Evolutionary conservation across 2,329 filamentous ascomycete species (phyloP), one percentile per base, ranked within the genome.

Genomic region (Graphilbum sp.): DNA sequence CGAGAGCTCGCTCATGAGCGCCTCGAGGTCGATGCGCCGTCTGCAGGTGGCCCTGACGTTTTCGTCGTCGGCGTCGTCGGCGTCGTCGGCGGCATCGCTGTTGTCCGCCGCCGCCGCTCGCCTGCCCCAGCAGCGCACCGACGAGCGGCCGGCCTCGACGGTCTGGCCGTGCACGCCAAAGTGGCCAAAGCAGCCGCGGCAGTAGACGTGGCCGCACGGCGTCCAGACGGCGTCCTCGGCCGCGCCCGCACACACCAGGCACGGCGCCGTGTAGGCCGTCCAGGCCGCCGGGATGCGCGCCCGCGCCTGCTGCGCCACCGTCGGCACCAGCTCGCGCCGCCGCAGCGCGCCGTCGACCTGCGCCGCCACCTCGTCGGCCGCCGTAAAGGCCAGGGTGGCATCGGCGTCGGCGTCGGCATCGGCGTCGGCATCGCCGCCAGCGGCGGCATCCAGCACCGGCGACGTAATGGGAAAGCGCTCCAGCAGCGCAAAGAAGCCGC

Each of bases 171-270:
- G 45, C 3, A 40, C 38, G 4, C 32, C 12, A 12, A 57, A 44
- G 33, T 47, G 46, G 34, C 53, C 47, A 35, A 67, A 63, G 43
- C 63, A 67, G 17, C 52, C 49, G 0, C 45, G 41, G 45, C 62
- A 67, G 43, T 64, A 66, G 13, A 51, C 30, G 41, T 67, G 63
- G 2, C 44, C 47, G 43, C 63, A 66, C 2, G 36, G 32, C 5
- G 52, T 59, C 10, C 32, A 45, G 12, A 64, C 39, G 1, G 55
- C 45, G 5, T 59, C 49, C n/a, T 60, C 56, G 1, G 54, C 27
- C 7, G 10, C 6, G 5, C 5, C 13, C 6, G 27, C 13, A 15
- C 27, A 29, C 6, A 29, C 27, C 13, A 8, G 27, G 27, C 27
- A 29, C 7, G 13, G 27, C 23, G 23, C 23, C 23, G 12, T 7